Percentiles rank a stretch among this genome's conserved stretches.
phyloP scores from a whole-genome alignment of 768 basidiomycete genomes.

The Hericium rajendrae region DNA sequence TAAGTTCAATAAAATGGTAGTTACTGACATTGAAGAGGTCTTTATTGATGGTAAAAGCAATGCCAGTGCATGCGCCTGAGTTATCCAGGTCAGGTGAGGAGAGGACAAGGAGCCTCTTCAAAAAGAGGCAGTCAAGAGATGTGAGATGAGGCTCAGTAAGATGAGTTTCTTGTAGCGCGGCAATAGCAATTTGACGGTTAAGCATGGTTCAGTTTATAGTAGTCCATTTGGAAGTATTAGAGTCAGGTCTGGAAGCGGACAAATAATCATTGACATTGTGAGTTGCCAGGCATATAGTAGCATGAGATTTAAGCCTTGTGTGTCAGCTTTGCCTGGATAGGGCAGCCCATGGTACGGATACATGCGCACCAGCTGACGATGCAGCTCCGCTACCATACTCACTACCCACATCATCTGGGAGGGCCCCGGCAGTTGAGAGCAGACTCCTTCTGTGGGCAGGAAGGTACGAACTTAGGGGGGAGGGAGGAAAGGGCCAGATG shows the following conservation, averaged over 20 bases:
- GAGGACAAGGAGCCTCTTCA: not conserved
- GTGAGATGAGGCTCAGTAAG: not conserved
- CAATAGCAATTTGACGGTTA: not conserved
- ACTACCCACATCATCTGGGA: too few relatives aligned
- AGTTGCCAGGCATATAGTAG: not conserved
- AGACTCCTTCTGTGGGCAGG: too few relatives aligned
- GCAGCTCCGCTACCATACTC: too few relatives aligned
- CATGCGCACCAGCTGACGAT: too few relatives aligned
- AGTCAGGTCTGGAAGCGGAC: too few relatives aligned
- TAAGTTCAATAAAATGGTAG: not conserved
- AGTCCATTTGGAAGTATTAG: slow-evolving; percentile 2
- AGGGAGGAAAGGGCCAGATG: too few relatives aligned
- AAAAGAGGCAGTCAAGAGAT: too few relatives aligned
- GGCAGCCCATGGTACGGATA: too few relatives aligned
- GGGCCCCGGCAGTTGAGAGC: too few relatives aligned
- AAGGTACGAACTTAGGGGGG: too few relatives aligned
- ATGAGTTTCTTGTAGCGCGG: slow-evolving; percentile 3
- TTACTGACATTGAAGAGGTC: not conserved
- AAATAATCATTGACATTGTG: slow-evolving; percentile 1
- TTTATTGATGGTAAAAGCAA: not conserved
- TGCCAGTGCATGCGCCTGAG: not conserved
- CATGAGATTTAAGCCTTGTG: too few relatives aligned
- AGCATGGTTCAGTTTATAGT: not conserved
- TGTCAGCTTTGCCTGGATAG: too few relatives aligned
- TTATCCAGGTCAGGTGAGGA: not conserved